Conservation (phyloP, 768 basidiomycete genomes). For the Tephrocybe sp. region DNA sequence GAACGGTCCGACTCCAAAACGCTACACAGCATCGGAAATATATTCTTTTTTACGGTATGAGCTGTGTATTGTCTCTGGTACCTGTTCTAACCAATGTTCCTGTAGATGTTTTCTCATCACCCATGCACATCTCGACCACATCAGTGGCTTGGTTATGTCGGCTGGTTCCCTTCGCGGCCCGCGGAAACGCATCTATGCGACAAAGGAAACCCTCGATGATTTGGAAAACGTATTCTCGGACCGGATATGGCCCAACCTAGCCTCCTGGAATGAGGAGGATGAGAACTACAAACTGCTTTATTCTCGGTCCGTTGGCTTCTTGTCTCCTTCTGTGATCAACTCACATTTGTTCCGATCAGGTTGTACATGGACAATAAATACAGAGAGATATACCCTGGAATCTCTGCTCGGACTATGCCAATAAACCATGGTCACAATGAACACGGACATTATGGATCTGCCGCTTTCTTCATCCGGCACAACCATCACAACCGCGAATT, state of each 20-base stretch:
- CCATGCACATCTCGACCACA: slow-evolving; percentile 91
- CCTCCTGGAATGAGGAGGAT: slow-evolving; percentile 67
- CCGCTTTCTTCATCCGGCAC: slow-evolving; percentile 85
- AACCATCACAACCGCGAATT: slow-evolving; percentile 66
- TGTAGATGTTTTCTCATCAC: slow-evolving; percentile 80
- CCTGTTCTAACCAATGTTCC: slow-evolving; percentile 3
- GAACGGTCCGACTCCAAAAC: slow-evolving; percentile 21
- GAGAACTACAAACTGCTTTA: slow-evolving; percentile 62
- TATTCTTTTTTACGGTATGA: slow-evolving; percentile 55
- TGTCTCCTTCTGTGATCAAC: slow-evolving; percentile 7
- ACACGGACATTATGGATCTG: slow-evolving; percentile 63
- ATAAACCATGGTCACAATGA: slow-evolving; percentile 70
- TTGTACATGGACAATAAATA: slow-evolving; percentile 55
- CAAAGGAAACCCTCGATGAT: slow-evolving; percentile 61
- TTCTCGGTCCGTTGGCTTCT: slow-evolving; percentile 49
- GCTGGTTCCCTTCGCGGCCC: slow-evolving; percentile 72
- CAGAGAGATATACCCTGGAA: slow-evolving; percentile 45
- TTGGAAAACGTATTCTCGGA: slow-evolving; percentile 75
- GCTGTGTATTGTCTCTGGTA: neutral
- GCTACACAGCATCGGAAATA: slow-evolving; percentile 45
- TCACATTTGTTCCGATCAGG: slow-evolving; percentile 28
- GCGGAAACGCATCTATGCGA: slow-evolving; percentile 63
- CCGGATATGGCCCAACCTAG: slow-evolving; percentile 84
- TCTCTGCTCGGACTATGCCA: slow-evolving; percentile 68
- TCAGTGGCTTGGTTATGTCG: slow-evolving; percentile 77